Percentiles rank a stretch among this genome's conserved stretches.
These are phyloP conservation scores for Cyberlindnera veronae DNA, from an alignment of 805 yeast species.

Conservation along the genomic window DNA sequence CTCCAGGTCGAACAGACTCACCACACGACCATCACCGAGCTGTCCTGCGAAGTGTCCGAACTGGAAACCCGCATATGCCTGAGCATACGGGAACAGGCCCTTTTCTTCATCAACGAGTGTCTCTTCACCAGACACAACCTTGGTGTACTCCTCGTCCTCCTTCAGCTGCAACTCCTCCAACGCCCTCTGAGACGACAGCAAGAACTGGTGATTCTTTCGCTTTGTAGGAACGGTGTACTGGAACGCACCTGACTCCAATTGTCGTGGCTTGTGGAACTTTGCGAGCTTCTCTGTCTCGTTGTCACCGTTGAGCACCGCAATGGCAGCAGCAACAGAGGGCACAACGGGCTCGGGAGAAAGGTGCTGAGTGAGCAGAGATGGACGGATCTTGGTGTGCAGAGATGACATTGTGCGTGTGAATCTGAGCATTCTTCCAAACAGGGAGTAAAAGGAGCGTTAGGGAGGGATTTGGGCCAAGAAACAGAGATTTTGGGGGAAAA, in stretches of 20 bases:
- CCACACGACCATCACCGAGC: constrained; percentile 92
- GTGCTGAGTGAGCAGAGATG: constrained; percentile 15
- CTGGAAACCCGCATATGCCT: constrained; percentile 94
- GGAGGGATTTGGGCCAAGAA: too few species aligned
- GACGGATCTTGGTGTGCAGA: constrained; percentile 7
- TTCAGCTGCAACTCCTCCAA: constrained; percentile 57
- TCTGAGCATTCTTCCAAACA: background rate
- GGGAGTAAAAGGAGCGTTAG: background rate
- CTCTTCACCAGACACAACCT: constrained; percentile 61
- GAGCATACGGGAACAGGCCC: constrained; percentile 72
- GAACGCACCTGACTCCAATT: constrained; percentile 58
- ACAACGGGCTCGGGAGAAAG: constrained; percentile 29
- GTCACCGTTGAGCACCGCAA: constrained; percentile 24
- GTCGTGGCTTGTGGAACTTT: constrained; percentile 49
- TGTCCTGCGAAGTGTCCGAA: constrained; percentile 98
- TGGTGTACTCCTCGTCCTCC: constrained; percentile 43
- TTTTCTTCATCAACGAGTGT: constrained; percentile 33
- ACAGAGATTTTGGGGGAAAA: too few species aligned
- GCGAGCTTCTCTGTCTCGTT: constrained; percentile 18
- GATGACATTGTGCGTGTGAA: too few species aligned
- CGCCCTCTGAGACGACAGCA: constrained; percentile 60
- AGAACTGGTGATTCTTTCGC: constrained; percentile 48
- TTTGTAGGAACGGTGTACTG: constrained; percentile 70
- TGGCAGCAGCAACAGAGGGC: constrained; percentile 30
- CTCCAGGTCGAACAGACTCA: constrained; percentile 69